phyloP scores from a whole-genome alignment of 2,329 filamentous ascomycete species.

The Aspergillus felis region DNA sequence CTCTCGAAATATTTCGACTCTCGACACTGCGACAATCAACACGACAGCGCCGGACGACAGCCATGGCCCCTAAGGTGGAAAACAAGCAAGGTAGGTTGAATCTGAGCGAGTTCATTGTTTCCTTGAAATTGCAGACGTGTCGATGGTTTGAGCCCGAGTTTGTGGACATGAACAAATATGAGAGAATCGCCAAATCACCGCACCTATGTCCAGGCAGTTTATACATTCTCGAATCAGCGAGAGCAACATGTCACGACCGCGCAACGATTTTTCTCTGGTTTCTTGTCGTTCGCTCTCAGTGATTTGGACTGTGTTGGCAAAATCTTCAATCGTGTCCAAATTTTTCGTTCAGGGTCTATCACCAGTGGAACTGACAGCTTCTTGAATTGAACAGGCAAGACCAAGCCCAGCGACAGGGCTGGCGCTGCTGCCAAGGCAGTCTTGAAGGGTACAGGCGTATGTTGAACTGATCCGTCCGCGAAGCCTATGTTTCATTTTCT shows the following conservation, averaged over 20 bases:
- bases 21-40: slow-evolving; percentile 43
- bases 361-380: slow-evolving; percentile 10
- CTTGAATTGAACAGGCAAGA: slow-evolving; percentile 31
- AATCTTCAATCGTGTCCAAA: neutral
- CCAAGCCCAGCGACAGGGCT: slow-evolving; percentile 72
- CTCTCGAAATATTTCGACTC: slow-evolving; percentile 36
- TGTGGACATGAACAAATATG: slow-evolving; percentile 8
- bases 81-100: slow-evolving; percentile 45
- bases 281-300: neutral
- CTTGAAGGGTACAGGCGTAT: slow-evolving; percentile 94
- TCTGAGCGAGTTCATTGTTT: slow-evolving; percentile 12
- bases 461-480: slow-evolving; percentile 37
- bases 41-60: slow-evolving; percentile 43
- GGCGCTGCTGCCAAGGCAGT: slow-evolving; percentile 92
- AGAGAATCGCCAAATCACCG: slow-evolving; percentile 2
- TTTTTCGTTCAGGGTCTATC: neutral
- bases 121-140: slow-evolving; percentile 35
- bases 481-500: neutral
- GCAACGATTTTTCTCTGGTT: neutral
- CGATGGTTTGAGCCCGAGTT: slow-evolving; percentile 16
- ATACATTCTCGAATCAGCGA: neutral
- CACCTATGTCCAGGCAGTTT: neutral
- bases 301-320: neutral
- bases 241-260: neutral
- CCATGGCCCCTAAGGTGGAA: slow-evolving; percentile 45